Conservation (phyloP, 1,284 basidiomycete species). For the Veloboletus limbatus region DNA sequence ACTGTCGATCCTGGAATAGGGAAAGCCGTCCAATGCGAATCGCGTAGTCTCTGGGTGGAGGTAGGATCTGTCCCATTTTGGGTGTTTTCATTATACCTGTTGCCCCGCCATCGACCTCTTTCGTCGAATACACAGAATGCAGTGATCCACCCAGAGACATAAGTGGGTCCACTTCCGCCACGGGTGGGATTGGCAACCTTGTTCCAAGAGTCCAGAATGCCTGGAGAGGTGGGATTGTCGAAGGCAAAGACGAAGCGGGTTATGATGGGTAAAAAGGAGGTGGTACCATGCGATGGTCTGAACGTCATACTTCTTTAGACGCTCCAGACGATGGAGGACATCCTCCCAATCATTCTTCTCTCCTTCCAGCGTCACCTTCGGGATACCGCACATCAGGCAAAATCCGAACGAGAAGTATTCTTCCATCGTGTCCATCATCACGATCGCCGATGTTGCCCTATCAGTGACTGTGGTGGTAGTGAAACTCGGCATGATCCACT, state of each 20-base stretch:
- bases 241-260: slow-evolving; percentile 38
- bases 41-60: no score
- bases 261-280: slow-evolving; percentile 41
- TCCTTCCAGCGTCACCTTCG: slow-evolving; percentile 44
- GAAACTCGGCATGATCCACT: slow-evolving; percentile 47
- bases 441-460: slow-evolving; percentile 38
- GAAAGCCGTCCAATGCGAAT: not conserved
- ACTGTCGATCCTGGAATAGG: not conserved
- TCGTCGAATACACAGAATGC: slow-evolving; percentile 11
- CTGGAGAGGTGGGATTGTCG: slow-evolving; percentile 29
- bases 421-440: slow-evolving; percentile 46
- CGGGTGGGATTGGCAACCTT: slow-evolving; percentile 34
- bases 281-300: slow-evolving; percentile 38
- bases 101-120: not conserved
- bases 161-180: slow-evolving; percentile 29
- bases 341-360: slow-evolving; percentile 37
- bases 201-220: slow-evolving; percentile 40
- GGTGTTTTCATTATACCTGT: not conserved
- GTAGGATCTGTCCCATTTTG: no score
- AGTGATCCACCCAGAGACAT: slow-evolving; percentile 42
- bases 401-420: slow-evolving; percentile 39
- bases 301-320: slow-evolving; percentile 37
- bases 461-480: slow-evolving; percentile 46
- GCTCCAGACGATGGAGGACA: slow-evolving; percentile 37
- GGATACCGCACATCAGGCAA: slow-evolving; percentile 42